A percentile compares a stretch with the other conserved stretches of the same genome.
phyloP scores from a whole-genome alignment of 441 rosid genomes.

The Adansonia grandidieri region DNA sequence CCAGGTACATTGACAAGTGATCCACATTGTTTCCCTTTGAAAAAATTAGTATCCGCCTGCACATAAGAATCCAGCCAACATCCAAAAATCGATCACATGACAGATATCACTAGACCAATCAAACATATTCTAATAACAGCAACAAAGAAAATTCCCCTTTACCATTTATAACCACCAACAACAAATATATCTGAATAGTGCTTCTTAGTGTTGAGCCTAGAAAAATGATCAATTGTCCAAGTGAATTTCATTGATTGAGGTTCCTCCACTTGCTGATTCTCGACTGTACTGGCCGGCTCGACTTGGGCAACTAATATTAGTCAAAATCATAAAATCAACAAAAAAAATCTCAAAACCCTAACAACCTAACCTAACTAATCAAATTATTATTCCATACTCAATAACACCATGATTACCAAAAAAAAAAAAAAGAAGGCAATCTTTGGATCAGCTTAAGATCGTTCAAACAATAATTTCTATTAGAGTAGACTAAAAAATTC shows the following conservation, averaged over 20 bases:
- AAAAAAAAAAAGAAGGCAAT: neutral
- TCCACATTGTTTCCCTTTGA: slow-evolving; percentile 98
- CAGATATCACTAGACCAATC: neutral
- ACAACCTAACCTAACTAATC: slow-evolving; percentile 25
- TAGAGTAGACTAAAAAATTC: neutral
- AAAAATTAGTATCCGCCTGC: slow-evolving; percentile 85
- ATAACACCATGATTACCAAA: neutral
- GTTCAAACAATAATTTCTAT: slow-evolving; percentile 12
- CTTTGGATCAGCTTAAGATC: slow-evolving; percentile 32
- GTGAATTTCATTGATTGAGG: slow-evolving; percentile 81
- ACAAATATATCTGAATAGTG: slow-evolving; percentile 80
- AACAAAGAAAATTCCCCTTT: slow-evolving; percentile 13
- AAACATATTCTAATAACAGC: neutral
- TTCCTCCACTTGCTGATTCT: slow-evolving; percentile 77
- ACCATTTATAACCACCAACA: slow-evolving; percentile 91
- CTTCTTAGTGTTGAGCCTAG: slow-evolving; percentile 81
- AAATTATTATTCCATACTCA: slow-evolving; percentile 17
- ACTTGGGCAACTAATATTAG: slow-evolving; percentile 61
- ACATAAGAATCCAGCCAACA: slow-evolving; percentile 28
- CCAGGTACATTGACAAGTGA: slow-evolving; percentile 90
- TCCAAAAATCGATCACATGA: slow-evolving; percentile 24
- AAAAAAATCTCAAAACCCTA: slow-evolving; percentile 42
- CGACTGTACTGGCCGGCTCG: slow-evolving; percentile 60
- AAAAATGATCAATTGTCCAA: slow-evolving; percentile 76
- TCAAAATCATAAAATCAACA: slow-evolving; percentile 24